These are phyloP conservation scores for Colletotrichum agaves DNA, from an alignment of 2,329 filamentous ascomycete genomes.

Conservation along the genomic window DNA sequence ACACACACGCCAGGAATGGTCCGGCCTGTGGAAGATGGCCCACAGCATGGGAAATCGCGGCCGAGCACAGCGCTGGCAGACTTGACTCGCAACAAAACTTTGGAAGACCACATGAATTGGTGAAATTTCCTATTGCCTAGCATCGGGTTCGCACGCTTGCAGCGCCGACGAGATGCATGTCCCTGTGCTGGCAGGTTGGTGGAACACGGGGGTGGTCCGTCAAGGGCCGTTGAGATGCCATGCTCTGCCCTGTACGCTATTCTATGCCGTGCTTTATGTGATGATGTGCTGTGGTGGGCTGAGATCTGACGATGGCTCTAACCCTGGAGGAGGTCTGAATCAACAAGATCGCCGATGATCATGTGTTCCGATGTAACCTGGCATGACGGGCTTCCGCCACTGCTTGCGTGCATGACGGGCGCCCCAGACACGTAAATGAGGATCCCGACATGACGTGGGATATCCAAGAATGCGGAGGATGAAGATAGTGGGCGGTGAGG, in stretches of 20 bases:
- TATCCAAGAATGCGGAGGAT: constrained; percentile 9
- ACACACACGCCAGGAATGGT: constrained; percentile 1
- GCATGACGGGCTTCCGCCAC: constrained; percentile 21
- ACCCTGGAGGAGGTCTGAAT: constrained; percentile 21
- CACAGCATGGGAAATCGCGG: background rate
- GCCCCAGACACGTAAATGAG: constrained; percentile 13
- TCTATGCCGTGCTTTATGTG: background rate
- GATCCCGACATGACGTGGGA: constrained; percentile 24
- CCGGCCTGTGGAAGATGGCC: background rate
- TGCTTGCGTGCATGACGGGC: constrained; percentile 13
- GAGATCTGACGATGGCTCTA: background rate
- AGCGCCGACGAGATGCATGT: constrained; percentile 4
- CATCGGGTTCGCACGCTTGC: background rate
- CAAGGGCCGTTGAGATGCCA: background rate
- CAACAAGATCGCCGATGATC: constrained; percentile 30
- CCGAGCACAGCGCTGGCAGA: background rate
- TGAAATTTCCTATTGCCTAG: constrained; percentile 15
- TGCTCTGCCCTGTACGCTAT: background rate
- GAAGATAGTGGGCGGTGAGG: background rate
- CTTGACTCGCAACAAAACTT: background rate
- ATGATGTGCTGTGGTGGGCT: background rate
- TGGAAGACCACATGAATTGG: background rate
- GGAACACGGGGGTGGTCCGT: background rate
- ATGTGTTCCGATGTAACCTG: constrained; percentile 29
- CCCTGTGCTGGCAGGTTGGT: background rate